Evolutionary conservation across 176 grass and related monocot species (phyloP).

Genomic region (Musa acuminata): DNA sequence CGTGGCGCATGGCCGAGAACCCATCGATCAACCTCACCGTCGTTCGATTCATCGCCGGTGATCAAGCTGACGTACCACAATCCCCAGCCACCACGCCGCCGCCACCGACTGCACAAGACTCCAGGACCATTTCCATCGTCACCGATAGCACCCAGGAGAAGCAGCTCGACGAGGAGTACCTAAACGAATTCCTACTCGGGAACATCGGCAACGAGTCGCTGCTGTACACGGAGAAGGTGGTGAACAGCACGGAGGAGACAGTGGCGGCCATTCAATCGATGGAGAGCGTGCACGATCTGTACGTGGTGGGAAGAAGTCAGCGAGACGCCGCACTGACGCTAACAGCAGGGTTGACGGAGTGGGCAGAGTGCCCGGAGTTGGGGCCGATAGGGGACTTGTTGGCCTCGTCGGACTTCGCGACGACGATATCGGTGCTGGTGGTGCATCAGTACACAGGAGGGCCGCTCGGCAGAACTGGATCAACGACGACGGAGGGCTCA

Average conservation of each 20-base stretch:
- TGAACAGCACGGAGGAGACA: slow-evolving; percentile 59
- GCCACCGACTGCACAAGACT: not conserved
- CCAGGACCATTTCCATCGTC: slow-evolving; percentile 30
- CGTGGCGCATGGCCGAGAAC: slow-evolving; percentile 52
- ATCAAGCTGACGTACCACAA: not conserved
- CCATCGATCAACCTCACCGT: slow-evolving; percentile 37
- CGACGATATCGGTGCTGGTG: slow-evolving; percentile 56
- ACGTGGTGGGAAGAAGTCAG: slow-evolving; percentile 58
- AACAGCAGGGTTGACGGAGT: slow-evolving; percentile 51
- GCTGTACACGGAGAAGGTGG: slow-evolving; percentile 31
- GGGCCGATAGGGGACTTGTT: slow-evolving; percentile 83
- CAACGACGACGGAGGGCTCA: not conserved
- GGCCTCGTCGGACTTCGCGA: slow-evolving; percentile 65
- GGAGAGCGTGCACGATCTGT: slow-evolving; percentile 52
- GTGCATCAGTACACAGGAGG: slow-evolving; percentile 61
- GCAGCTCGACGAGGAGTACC: slow-evolving; percentile 59
- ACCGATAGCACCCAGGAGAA: slow-evolving; percentile 28
- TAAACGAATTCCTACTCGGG: slow-evolving; percentile 50
- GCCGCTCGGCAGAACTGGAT: not conserved
- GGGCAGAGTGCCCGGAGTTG: slow-evolving; percentile 78
- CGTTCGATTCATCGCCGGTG: slow-evolving; percentile 40
- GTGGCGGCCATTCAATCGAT: slow-evolving; percentile 47
- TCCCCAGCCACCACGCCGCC: not conserved
- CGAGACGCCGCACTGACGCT: slow-evolving; percentile 34
- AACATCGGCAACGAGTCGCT: slow-evolving; percentile 35